Evolutionary conservation across 129 eudicot species (phyloP), one percentile per base, ranked within the genome.

Genomic region (Helianthus annuus): DNA sequence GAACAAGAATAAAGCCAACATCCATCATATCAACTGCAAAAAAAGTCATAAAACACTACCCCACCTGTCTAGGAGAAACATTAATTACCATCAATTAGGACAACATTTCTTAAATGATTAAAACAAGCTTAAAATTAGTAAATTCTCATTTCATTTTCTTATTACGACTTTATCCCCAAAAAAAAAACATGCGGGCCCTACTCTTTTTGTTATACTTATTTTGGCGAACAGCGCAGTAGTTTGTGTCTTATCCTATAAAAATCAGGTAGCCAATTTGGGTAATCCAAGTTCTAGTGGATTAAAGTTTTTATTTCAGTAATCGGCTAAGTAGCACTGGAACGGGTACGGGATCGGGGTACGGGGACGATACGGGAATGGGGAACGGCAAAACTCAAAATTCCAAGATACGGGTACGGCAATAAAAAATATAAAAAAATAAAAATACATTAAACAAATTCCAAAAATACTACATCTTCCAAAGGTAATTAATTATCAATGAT

Each of bases 1-100:
- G 64, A 64, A 52, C 55, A 64, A 39, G 64, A 63, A 74, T 36
- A 74, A 74, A 67, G 73, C 69, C 75, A 68, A 76, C 74, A 76
- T 39, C 40, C 74, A 67, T 67, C 54, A 66, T 74, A 64, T 32
- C 70, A 73, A 16, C 14, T 12, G 15, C 46, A 42, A 42, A 42
- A 42, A 39, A 42, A 42, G 46, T 42, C 46, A 42, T 19, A 56
- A 3, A 56, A 56, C 62, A 19, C 62, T 22, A 56, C 62, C 62
- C 34, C 62, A 19, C 62, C 34, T 56, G 34, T 56, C 62, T 56
- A 56, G 36, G 34, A 56, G 62, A 56, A 56, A 19, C 62, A 19
- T 56, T 56, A 56, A 19, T 56, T 17, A 56, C 36, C 62, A 19
- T 56, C 6, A 56, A 56, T 19, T 19, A 56, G 62, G 36, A 4